Evolutionary conservation across 148 eudicot genomes (phyloP).

Genomic region (Salicornia ramosissima): DNA sequence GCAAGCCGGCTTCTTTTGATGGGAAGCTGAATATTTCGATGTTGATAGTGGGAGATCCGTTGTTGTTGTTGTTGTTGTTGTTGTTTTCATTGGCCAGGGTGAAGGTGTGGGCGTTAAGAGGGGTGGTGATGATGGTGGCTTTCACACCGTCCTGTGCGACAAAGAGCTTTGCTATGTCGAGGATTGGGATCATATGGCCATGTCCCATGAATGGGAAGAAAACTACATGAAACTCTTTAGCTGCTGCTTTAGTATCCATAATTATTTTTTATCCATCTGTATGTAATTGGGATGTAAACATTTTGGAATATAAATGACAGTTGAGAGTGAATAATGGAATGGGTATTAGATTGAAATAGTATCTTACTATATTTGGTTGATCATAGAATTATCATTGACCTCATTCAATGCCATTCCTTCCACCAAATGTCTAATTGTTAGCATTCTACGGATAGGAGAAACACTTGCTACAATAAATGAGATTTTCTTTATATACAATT

Average conservation of each 20-base stretch:
- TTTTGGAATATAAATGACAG: too few species aligned
- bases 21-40: constrained; percentile 34
- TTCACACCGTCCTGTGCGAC: constrained; percentile 33
- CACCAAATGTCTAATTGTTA: too few species aligned
- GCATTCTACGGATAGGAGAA: too few species aligned
- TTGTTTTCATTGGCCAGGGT: constrained; percentile 19
- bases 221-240: constrained; percentile 37
- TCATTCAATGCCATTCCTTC: too few species aligned
- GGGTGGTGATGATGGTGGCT: constrained; percentile 55
- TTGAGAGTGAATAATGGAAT: too few species aligned
- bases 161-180: constrained; percentile 39
- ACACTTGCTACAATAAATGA: too few species aligned
- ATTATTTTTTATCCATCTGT: too few species aligned
- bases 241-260: constrained; percentile 14
- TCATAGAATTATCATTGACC: too few species aligned
- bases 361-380: too few species aligned
- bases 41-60: background rate
- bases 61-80: background rate
- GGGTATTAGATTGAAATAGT: too few species aligned
- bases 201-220: constrained; percentile 45
- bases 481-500: too few species aligned
- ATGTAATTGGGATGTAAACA: too few species aligned
- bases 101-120: constrained; percentile 34
- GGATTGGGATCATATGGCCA: constrained; percentile 58
- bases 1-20: constrained; percentile 33